phyloP scores from a whole-genome alignment of 345 rosid genomes.

The Alliaria petiolata region DNA sequence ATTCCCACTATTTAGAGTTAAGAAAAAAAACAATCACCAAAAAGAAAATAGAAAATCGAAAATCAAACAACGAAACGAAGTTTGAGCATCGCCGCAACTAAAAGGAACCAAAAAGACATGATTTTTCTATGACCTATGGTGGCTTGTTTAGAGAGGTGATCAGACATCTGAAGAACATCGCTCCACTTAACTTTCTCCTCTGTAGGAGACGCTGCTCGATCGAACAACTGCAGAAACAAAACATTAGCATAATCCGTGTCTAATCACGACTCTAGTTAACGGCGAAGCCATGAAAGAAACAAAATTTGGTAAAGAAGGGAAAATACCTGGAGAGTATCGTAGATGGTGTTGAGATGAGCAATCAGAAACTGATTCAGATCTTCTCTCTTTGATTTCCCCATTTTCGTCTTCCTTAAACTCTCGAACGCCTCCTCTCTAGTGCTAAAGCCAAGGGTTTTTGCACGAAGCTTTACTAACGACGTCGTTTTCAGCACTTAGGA shows the following conservation, averaged over 20 bases:
- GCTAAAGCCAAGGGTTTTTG: slow-evolving; percentile 18
- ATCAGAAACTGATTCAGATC: slow-evolving; percentile 45
- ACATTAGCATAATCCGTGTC: background rate
- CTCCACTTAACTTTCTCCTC: slow-evolving; percentile 59
- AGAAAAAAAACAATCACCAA: background rate
- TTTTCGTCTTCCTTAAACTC: slow-evolving; percentile 31
- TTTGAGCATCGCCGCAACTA: background rate
- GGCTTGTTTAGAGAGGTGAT: slow-evolving; percentile 79
- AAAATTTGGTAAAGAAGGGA: background rate
- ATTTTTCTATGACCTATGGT: slow-evolving; percentile 51
- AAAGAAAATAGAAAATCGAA: no score
- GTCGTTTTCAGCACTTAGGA: background rate
- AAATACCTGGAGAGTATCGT: slow-evolving; percentile 71
- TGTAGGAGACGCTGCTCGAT: slow-evolving; percentile 45
- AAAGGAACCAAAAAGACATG: background rate
- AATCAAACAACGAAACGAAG: background rate
- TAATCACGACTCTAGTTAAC: background rate
- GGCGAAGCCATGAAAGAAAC: background rate
- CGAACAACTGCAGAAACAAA: slow-evolving; percentile 44
- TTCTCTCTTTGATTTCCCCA: slow-evolving; percentile 60
- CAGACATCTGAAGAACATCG: slow-evolving; percentile 74
- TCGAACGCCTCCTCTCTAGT: background rate
- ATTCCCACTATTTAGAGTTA: slow-evolving; percentile 61
- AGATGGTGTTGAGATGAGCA: slow-evolving; percentile 58
- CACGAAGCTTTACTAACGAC: background rate